phyloP scores from a whole-genome alignment of 805 yeast species.

The Ogataea pini region DNA sequence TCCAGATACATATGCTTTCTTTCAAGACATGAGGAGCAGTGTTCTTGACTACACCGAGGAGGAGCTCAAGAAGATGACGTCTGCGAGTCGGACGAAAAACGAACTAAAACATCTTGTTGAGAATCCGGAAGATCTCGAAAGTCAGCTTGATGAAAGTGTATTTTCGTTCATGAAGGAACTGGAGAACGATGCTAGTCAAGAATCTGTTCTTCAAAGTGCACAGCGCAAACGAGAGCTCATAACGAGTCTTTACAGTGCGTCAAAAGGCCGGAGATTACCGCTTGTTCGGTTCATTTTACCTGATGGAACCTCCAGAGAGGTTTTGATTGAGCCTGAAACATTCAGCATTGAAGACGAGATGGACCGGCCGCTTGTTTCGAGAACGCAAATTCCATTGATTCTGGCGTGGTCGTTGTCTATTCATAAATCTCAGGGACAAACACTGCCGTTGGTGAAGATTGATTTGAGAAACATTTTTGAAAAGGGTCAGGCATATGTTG shows the following conservation, averaged over 20 bases:
- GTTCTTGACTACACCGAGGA: conserved; percentile 21
- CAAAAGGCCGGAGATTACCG: conserved; percentile 59
- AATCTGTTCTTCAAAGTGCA: conserved; percentile 34
- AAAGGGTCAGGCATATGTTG: conserved; percentile 95
- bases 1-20: conserved; percentile 48
- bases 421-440: conserved; percentile 95
- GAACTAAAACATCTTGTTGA: conserved; percentile 16
- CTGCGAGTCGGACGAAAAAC: conserved; percentile 18
- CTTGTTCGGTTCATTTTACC: conserved; percentile 73
- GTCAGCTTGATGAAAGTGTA: conserved; percentile 44
- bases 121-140: conserved; percentile 24
- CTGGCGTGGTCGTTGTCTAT: conserved; percentile 97
- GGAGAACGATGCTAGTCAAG: conserved; percentile 13
- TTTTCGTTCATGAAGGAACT: conserved; percentile 47
- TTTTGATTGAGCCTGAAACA: conserved; percentile 75
- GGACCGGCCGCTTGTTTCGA: conserved; percentile 64
- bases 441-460: conserved; percentile 72
- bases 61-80: conserved; percentile 22
- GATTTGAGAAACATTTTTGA: conserved; percentile 79
- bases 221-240: conserved; percentile 50
- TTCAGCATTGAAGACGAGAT: conserved; percentile 80
- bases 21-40: conserved; percentile 26
- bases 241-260: conserved; percentile 43
- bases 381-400: conserved; percentile 82
- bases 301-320: conserved; percentile 72